These are phyloP conservation scores for Ogataea corticis DNA, from an alignment of 805 yeast species.

Conservation along the genomic window DNA sequence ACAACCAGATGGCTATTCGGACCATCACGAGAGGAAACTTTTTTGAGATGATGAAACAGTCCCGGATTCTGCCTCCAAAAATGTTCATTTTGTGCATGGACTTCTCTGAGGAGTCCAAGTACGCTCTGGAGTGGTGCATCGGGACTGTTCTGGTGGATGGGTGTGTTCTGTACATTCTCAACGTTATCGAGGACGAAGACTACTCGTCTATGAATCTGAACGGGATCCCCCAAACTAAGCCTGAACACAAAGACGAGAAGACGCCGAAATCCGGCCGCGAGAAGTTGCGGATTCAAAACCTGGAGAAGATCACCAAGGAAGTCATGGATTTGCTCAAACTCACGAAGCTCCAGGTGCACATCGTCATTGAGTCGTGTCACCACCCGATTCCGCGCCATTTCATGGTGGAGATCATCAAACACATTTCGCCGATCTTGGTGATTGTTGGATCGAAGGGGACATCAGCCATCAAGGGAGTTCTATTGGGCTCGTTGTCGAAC, in stretches of 20 bases:
- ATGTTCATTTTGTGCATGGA: slow-evolving; percentile 80
- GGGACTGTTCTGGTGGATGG: slow-evolving; percentile 85
- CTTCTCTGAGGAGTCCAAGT: slow-evolving; percentile 75
- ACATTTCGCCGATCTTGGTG: slow-evolving; percentile 70
- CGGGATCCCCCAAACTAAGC: slow-evolving; percentile 31
- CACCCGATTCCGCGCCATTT: slow-evolving; percentile 76
- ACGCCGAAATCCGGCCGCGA: slow-evolving; percentile 32
- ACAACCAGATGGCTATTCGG: slow-evolving; percentile 61
- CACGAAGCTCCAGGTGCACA: slow-evolving; percentile 71
- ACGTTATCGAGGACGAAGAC: slow-evolving; percentile 50
- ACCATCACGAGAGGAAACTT: slow-evolving; percentile 71
- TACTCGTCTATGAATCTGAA: slow-evolving; percentile 37
- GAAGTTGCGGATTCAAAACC: slow-evolving; percentile 41
- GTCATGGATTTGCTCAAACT: slow-evolving; percentile 50
- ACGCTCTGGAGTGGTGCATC: slow-evolving; percentile 85
- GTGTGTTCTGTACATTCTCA: slow-evolving; percentile 72
- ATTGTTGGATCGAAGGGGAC: slow-evolving; percentile 77
- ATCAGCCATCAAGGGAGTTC: slow-evolving; percentile 69
- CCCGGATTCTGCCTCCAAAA: slow-evolving; percentile 36
- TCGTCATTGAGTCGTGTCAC: slow-evolving; percentile 71
- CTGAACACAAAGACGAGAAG: slow-evolving; percentile 15
- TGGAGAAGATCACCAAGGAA: slow-evolving; percentile 43
- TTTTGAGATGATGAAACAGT: slow-evolving; percentile 42
- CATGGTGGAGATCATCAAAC: slow-evolving; percentile 67
- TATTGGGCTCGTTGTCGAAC: slow-evolving; percentile 71